Evolutionary conservation across 148 eudicot genomes (phyloP).

Genomic region (Cornus florida): DNA sequence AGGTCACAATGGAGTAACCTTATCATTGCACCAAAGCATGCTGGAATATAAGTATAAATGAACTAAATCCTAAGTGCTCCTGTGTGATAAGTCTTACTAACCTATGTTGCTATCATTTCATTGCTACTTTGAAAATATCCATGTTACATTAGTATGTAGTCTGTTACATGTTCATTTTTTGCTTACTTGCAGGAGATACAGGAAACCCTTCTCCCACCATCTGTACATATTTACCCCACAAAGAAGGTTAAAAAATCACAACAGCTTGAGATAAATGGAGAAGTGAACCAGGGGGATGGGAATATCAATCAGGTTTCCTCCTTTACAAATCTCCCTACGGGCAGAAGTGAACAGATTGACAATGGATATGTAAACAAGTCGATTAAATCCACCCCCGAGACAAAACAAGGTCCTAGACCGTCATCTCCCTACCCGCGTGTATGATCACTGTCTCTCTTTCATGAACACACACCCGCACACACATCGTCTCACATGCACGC

Average conservation of each 20-base stretch:
- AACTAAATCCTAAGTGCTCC: not conserved
- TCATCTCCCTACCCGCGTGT: constrained; percentile 47
- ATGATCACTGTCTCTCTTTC: constrained; percentile 11
- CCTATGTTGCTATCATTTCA: not conserved
- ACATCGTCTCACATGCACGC: not conserved
- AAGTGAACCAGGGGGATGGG: constrained; percentile 18
- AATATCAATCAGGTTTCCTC: constrained; percentile 18
- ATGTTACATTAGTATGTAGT: not conserved
- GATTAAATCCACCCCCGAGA: constrained; percentile 9
- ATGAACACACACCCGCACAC: not conserved
- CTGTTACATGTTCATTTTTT: not conserved
- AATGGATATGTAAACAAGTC: constrained; percentile 28
- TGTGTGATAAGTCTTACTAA: not conserved
- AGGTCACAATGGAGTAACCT: too few relatives aligned
- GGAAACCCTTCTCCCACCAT: constrained; percentile 77
- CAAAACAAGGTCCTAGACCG: constrained; percentile 21
- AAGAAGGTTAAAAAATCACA: constrained; percentile 44
- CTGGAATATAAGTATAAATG: not conserved
- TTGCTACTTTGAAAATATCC: not conserved
- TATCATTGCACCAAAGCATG: too few relatives aligned
- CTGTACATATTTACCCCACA: constrained; percentile 71
- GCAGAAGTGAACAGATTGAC: constrained; percentile 14
- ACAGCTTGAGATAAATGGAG: constrained; percentile 46
- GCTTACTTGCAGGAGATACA: constrained; percentile 78
- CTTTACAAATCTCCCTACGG: constrained; percentile 10